A percentile compares a stretch with the other conserved stretches of the same genome.
phyloP scores from a whole-genome alignment of 139 green algal genomes.

The Chlorella sp. region DNA sequence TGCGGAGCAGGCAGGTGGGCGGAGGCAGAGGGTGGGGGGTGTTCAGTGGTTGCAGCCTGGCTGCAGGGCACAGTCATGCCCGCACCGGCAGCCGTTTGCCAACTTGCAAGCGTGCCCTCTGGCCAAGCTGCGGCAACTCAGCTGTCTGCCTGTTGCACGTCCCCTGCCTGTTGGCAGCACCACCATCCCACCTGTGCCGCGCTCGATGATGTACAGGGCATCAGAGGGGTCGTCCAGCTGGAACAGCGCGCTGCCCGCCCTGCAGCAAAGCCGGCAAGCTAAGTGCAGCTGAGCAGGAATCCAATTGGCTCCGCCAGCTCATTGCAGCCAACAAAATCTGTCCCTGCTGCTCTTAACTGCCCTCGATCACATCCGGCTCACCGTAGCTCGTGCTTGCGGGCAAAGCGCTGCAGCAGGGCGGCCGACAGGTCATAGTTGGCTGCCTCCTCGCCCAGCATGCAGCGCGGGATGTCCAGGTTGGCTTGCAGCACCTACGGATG shows the following conservation, averaged over 20 bases:
- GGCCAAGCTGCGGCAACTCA: too few relatives aligned
- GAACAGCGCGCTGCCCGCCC: constrained; percentile 50
- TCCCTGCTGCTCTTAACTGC: background rate
- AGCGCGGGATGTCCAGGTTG: constrained; percentile 41
- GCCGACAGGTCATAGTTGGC: constrained; percentile 6
- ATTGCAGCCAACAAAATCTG: too few relatives aligned
- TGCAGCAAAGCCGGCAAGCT: background rate
- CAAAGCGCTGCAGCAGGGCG: constrained; percentile 12
- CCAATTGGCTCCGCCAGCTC: too few relatives aligned
- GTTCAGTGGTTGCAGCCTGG: background rate
- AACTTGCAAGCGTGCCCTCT: too few relatives aligned
- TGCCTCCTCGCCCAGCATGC: constrained; percentile 3
- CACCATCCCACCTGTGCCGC: background rate
- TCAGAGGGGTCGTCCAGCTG: constrained; percentile 45
- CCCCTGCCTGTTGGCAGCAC: background rate
- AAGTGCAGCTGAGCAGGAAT: background rate
- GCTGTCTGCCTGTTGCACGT: too few relatives aligned
- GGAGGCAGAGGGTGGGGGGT: background rate
- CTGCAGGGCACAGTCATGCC: too few relatives aligned
- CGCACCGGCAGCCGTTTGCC: too few relatives aligned
- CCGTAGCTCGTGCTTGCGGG: background rate
- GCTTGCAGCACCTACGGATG: constrained; percentile 26
- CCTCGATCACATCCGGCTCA: background rate
- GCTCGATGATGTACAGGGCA: constrained; percentile 60
- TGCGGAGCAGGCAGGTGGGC: background rate